A percentile compares a stretch with the other conserved stretches of the same genome.
phyloP scores from a whole-genome alignment of 495 filamentous ascomycete genomes.

The Neurospora sp. region DNA sequence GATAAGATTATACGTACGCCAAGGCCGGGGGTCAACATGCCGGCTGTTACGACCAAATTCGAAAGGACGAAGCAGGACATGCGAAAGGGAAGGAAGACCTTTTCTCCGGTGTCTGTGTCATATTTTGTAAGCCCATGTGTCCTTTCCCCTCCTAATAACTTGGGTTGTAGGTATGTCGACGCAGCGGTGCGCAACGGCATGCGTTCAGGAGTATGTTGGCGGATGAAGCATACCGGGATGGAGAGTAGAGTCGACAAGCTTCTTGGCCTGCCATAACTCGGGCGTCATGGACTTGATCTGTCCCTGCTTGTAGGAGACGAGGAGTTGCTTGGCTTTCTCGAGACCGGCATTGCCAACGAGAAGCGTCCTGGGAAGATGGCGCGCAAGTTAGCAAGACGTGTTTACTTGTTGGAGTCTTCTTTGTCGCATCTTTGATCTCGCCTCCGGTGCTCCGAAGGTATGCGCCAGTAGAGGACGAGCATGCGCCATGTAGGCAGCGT shows the following conservation, averaged over 20 bases:
- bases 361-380: slow-evolving; percentile 51
- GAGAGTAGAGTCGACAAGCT: slow-evolving; percentile 89
- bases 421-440: background rate
- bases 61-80: slow-evolving; percentile 95
- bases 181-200: background rate
- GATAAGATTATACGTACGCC: slow-evolving; percentile 34
- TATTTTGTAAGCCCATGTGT: slow-evolving; percentile 3
- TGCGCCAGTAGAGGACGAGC: background rate
- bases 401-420: background rate
- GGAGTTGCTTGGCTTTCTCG: slow-evolving; percentile 68
- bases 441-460: background rate
- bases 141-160: background rate
- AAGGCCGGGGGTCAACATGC: slow-evolving; percentile 89
- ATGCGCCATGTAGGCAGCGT: background rate
- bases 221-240: slow-evolving; percentile 73
- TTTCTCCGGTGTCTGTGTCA: slow-evolving; percentile 69
- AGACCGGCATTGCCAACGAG: slow-evolving; percentile 66
- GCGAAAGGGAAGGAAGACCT: slow-evolving; percentile 88
- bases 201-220: background rate
- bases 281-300: slow-evolving; percentile 70
- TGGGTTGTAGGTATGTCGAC: background rate
- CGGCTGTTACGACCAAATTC: slow-evolving; percentile 91
- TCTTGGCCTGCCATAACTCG: slow-evolving; percentile 90
- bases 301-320: slow-evolving; percentile 75
- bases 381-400: slow-evolving; percentile 1